Conservation (phyloP, 139 green algal species). For the Picochlorum sp. region DNA sequence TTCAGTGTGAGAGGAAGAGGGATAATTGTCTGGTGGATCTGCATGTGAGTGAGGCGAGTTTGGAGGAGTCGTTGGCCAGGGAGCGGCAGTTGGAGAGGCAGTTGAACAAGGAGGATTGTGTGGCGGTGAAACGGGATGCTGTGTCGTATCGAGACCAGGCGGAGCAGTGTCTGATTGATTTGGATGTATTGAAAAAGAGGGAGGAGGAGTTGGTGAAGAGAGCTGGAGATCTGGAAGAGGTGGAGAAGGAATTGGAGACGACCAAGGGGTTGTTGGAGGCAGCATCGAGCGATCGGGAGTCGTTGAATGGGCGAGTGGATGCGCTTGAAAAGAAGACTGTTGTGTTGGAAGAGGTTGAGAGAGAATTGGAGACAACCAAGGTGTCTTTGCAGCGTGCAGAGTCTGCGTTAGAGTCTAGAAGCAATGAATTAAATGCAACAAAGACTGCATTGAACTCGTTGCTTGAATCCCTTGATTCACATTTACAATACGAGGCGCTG, state of each 20-base stretch:
- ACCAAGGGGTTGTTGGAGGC: background rate
- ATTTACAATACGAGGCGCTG: conserved; percentile 9
- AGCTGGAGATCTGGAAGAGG: background rate
- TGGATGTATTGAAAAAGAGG: background rate
- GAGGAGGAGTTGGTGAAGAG: background rate
- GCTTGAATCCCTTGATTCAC: conserved; percentile 1
- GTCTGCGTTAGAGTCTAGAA: background rate
- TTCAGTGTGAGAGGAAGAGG: background rate
- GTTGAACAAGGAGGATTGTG: conserved; percentile 7
- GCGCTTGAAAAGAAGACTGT: background rate
- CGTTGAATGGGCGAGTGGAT: background rate
- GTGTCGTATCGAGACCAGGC: conserved; percentile 4
- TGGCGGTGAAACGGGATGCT: background rate
- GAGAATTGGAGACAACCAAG: background rate
- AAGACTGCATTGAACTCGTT: conserved; percentile 5
- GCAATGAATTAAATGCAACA: conserved; percentile 5
- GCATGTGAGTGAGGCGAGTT: background rate
- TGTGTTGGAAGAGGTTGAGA: background rate
- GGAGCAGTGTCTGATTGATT: conserved; percentile 9
- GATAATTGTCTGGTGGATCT: background rate
- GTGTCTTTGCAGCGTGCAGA: background rate
- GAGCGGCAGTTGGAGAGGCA: background rate
- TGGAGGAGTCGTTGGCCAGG: background rate
- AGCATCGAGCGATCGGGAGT: background rate
- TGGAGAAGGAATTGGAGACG: conserved; percentile 2